These are phyloP conservation scores for Diutina neorugosa DNA, from an alignment of 1,139 yeast genomes.

Conservation along the genomic window DNA sequence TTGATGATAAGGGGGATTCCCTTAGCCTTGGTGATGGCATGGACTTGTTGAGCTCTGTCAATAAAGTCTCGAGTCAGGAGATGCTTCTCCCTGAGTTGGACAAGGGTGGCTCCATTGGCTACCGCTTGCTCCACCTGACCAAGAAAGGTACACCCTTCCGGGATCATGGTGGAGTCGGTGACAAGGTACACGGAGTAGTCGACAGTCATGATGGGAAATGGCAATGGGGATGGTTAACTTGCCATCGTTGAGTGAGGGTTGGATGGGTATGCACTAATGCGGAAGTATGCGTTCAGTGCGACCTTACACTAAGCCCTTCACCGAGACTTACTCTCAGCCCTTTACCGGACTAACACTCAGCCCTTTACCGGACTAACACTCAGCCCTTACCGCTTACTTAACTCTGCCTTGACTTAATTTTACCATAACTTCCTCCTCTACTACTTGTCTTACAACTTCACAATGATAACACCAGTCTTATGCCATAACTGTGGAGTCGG, in stretches of 20 bases:
- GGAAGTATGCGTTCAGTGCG: background rate
- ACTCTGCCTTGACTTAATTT: too few species aligned
- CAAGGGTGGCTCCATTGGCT: conserved; percentile 62
- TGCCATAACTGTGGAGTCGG: too few species aligned
- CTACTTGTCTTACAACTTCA: too few species aligned
- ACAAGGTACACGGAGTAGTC: conserved; percentile 69
- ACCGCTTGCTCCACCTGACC: conserved; percentile 54
- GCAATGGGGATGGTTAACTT: background rate
- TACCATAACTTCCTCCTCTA: too few species aligned
- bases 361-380: too few species aligned
- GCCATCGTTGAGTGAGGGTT: background rate
- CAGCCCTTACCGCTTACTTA: too few species aligned
- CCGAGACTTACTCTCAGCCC: too few species aligned
- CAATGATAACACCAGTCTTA: too few species aligned
- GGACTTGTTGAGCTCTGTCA: conserved; percentile 47
- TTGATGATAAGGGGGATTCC: conserved; percentile 75
- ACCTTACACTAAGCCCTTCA: background rate
- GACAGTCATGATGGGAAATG: conserved; percentile 8
- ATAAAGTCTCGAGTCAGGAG: conserved; percentile 61
- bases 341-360: too few species aligned
- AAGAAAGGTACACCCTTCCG: conserved; percentile 45
- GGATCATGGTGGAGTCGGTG: conserved; percentile 71
- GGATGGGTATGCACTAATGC: background rate
- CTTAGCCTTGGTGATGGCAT: conserved; percentile 42
- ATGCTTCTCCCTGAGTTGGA: conserved; percentile 76